Conservation (phyloP, 345 rosid species). For the Eucalyptus leucophloia region DNA sequence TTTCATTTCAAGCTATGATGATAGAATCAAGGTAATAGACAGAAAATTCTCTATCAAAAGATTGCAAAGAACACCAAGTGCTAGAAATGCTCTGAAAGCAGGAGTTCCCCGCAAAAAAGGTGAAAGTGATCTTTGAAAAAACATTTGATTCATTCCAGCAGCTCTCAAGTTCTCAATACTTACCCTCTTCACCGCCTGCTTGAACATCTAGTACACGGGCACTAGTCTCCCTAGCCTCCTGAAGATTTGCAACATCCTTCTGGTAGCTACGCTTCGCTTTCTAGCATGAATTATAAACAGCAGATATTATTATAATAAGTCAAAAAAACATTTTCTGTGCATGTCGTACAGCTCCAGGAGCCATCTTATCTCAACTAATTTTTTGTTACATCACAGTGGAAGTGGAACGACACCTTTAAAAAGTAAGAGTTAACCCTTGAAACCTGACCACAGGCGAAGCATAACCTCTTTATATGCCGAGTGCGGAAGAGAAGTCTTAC, state of each 20-base stretch:
- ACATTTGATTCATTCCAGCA: background rate
- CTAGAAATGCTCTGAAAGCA: background rate
- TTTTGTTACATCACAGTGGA: background rate
- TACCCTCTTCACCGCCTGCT: conserved; percentile 44
- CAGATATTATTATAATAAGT: background rate
- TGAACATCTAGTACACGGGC: conserved; percentile 27
- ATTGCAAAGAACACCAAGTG: background rate
- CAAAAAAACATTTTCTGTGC: background rate
- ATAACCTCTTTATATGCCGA: background rate
- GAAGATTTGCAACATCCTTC: conserved; percentile 60
- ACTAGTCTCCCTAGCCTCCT: conserved; percentile 43
- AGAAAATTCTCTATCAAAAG: background rate
- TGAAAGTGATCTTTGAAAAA: background rate
- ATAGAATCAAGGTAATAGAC: background rate
- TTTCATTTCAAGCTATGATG: background rate
- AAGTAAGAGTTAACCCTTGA: background rate
- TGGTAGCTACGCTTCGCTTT: conserved; percentile 95
- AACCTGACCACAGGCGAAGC: background rate
- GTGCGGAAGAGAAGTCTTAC: background rate
- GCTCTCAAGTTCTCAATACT: conserved; percentile 1
- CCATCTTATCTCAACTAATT: background rate
- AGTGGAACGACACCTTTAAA: background rate
- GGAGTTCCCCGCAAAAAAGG: background rate
- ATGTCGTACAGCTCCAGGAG: background rate
- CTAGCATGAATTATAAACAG: conserved; percentile 22